Conservation (phyloP, 1,139 yeast species). For the Lodderomyces elongisporus region DNA sequence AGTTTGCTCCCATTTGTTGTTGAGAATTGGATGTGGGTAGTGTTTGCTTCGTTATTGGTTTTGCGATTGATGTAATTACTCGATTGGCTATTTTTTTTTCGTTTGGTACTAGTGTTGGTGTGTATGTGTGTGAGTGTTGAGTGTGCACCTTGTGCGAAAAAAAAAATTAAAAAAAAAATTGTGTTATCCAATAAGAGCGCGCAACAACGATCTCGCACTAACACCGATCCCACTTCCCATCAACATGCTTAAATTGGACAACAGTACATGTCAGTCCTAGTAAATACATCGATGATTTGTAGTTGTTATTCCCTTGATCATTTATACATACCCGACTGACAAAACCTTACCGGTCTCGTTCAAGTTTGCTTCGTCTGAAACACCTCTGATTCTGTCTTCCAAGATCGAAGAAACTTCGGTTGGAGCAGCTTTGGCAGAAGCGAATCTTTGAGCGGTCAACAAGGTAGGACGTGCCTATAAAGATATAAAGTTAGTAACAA, state of each 20-base stretch:
- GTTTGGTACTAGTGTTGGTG: too few relatives aligned
- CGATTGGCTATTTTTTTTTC: too few relatives aligned
- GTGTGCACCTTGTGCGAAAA: neutral
- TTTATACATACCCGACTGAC: slow-evolving; percentile 80
- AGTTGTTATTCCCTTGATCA: too few relatives aligned
- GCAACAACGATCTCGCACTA: slow-evolving; percentile 2
- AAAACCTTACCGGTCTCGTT: slow-evolving; percentile 99
- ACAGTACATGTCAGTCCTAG: too few relatives aligned
- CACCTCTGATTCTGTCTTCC: slow-evolving; percentile 99
- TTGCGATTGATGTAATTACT: too few relatives aligned
- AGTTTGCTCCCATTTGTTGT: too few relatives aligned
- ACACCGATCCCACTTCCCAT: slow-evolving; percentile 1
- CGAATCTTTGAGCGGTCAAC: slow-evolving; percentile 67
- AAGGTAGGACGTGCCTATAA: slow-evolving; percentile 68
- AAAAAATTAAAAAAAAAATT: slow-evolving; percentile 3
- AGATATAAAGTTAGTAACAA: slow-evolving; percentile 1
- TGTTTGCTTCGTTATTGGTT: too few relatives aligned
- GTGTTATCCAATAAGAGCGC: slow-evolving; percentile 4
- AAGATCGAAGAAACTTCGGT: slow-evolving; percentile 98
- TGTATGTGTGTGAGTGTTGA: slow-evolving; percentile 5
- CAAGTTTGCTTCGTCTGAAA: slow-evolving; percentile 93
- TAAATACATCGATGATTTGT: too few relatives aligned
- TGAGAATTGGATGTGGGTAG: too few relatives aligned
- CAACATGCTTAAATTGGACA: too few relatives aligned
- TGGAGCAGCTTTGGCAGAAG: slow-evolving; percentile 97